Evolutionary conservation across 2,329 filamentous ascomycete genomes (phyloP), one percentile per base, ranked within the genome.

Genomic region (Ophiostoma himal-ulmi): DNA sequence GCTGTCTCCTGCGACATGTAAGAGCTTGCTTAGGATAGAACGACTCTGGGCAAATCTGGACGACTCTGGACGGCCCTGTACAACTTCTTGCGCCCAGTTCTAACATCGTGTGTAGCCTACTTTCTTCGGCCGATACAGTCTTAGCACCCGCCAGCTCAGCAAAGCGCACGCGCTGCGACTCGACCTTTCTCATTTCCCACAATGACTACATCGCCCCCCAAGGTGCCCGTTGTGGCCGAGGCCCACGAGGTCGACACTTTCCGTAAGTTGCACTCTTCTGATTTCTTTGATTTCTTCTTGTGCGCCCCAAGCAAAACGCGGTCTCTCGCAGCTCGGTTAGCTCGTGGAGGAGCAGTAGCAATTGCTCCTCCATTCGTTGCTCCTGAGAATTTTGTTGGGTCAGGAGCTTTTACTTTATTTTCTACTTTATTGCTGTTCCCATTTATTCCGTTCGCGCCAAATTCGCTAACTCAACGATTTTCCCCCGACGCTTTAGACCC

Each of bases 181-280:
- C 65, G 39, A 67, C 22, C 64, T 41, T 41, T 22, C 14, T 62
- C 36, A 37, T 22, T 41, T 6, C 30, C 71, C 74, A 74, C 73
- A 72, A 86, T 86, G 84, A 81, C 78, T 77, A 73, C 79, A 80
- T 71, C 74, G 30, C 66, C 72, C 52, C 68, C 79, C 76, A 85
- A 83, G 78, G 77, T 76, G 75, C 86, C 85, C 67, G 89, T 91
- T 76, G 90, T 93, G 76, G 84, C 85, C 73, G 91, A 93, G 83
- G 90, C 91, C 77, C 90, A 93, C 80, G 81, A 89, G 77, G 90
- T 93, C 75, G 89, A 92, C 80, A 93, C 90, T 26, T 92, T 83
- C 77, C 86, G 87, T 89, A 81, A 84, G 87, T 75, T 68, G 11
- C 44, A 3, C 66, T 14, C 17, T 8, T 62, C 41, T 36, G 22